Evolutionary conservation across 139 green algal genomes (phyloP).

Genomic region (Haematococcus lacustris): DNA sequence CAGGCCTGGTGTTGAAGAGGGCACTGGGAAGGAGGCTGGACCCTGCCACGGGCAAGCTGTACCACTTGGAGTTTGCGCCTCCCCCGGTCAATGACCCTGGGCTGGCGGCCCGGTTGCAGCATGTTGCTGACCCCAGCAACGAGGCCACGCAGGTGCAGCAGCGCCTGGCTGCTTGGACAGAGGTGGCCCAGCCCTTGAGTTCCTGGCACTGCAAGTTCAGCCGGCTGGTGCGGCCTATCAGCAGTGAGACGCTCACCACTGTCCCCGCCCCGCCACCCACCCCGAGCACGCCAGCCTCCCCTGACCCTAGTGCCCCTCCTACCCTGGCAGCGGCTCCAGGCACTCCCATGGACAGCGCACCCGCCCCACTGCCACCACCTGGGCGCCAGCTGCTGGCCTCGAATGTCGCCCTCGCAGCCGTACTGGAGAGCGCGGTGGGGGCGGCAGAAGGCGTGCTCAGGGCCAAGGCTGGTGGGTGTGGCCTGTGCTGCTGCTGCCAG

Average conservation of each 20-base stretch:
- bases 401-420: conserved; percentile 18
- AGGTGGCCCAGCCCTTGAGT: conserved; percentile 12
- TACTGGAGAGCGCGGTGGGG: conserved; percentile 31
- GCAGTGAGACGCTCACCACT: no score
- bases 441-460: conserved; percentile 35
- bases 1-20: conserved; percentile 24
- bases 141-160: conserved; percentile 43
- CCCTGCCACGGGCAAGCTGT: conserved; percentile 50
- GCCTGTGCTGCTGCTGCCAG: no score
- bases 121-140: conserved; percentile 28
- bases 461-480: conserved; percentile 42
- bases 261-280: no score
- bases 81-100: conserved; percentile 54
- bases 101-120: conserved; percentile 44
- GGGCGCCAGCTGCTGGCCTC: no score
- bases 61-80: conserved; percentile 68
- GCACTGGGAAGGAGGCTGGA: conserved; percentile 38
- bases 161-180: conserved; percentile 21
- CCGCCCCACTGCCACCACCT: no score
- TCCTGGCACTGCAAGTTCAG: conserved; percentile 54
- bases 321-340: no score
- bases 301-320: no score
- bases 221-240: conserved; percentile 38
- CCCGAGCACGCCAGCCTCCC: no score
- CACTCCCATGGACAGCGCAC: no score